Evolutionary conservation across 495 filamentous ascomycete species (phyloP).

Genomic region (Talaromyces nanjingensis): DNA sequence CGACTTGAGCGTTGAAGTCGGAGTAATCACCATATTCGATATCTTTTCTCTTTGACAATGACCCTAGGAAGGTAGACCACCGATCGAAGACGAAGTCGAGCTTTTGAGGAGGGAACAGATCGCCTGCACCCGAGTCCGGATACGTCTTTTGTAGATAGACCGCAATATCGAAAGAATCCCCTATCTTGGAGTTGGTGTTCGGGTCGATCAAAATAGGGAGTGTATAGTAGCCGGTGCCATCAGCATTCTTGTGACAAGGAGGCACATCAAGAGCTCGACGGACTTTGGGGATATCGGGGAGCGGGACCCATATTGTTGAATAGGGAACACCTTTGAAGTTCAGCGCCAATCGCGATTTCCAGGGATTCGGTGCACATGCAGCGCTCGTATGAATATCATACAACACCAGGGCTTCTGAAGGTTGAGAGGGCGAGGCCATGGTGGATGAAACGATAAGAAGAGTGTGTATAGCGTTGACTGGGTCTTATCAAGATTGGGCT

Average conservation of each 20-base stretch:
- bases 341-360: not conserved
- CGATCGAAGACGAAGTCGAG: not conserved
- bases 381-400: not conserved
- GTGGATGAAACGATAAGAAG: not conserved
- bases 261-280: not conserved
- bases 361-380: not conserved
- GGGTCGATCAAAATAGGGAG: not conserved
- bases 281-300: not conserved
- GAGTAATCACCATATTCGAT: not conserved
- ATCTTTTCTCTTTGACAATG: not conserved
- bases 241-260: not conserved
- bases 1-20: not conserved
- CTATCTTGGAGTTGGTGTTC: not conserved
- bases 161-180: not conserved
- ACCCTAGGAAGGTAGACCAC: not conserved
- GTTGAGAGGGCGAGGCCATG: not conserved
- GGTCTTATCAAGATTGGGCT: not conserved
- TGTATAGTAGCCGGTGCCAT: not conserved
- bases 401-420: not conserved
- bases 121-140: no score
- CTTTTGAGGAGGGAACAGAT: not conserved
- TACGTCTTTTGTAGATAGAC: not conserved
- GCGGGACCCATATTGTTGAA: not conserved
- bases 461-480: not conserved
- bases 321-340: not conserved